Evolutionary conservation across 371 early-diverging fungal species (phyloP), one percentile per base, ranked within the genome.

Genomic region (Circinella umbellata): DNA sequence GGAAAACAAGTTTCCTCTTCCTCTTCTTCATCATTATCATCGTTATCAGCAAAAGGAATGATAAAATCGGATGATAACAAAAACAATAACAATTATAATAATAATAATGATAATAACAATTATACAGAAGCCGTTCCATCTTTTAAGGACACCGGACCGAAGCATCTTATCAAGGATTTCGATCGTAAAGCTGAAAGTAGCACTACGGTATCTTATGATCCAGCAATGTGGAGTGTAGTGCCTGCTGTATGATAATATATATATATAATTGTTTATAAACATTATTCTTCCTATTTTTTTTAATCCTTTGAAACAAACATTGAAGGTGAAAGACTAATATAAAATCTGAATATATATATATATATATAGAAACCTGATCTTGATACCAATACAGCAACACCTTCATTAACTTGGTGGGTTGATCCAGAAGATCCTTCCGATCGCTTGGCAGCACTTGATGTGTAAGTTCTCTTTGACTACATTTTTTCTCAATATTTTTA

Each of bases 381-480:
- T 36, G 2, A 27, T 27, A 18, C 47, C 13, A 34, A 35, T 36
- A 11, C 10, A 20, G 46, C 61, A 37, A 46, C 61, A 39, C 49
- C 69, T 20, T 61, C 64, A 7, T 49, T 84, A 13, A 82, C 82
- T 18, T 79, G 81, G 81, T 85, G 85, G 85, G 70, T 46, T 17
- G 82, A 85, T 39, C 85, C 85, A 10, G 74, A 75, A 11, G 60
- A 79, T 75, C 81, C 80, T 5, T 67, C 71, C 7, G 74, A 78
- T 3, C 70, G 80, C 51, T 46, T 47, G 18, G 79, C 75, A 0
- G 39, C 61, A 11, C 48, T 67, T 47, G 57, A 72, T 35, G 18
- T 81, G 84, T 78, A 73, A 71, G 72, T 67, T 15, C 6, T 42
- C 15, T 35, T 14, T 47, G 27, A 27, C 27, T 2, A 11, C 47